Evolutionary conservation across 495 filamentous ascomycete genomes (phyloP), one percentile per base, ranked within the genome.

Genomic region (Penicillium canariense): DNA sequence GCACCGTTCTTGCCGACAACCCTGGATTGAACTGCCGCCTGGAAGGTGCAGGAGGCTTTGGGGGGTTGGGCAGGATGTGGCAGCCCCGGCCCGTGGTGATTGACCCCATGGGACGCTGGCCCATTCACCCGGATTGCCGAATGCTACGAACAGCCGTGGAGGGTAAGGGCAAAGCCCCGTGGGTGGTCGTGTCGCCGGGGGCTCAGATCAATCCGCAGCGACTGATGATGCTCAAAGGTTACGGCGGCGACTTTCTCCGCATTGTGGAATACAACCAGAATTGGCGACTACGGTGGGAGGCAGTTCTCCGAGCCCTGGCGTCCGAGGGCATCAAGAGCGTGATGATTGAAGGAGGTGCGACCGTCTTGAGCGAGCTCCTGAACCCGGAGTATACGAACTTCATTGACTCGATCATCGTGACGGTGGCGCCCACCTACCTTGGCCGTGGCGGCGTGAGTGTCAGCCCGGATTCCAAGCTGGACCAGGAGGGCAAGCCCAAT

Each of bases 301-400:
- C 73, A 34, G 76, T 96, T 20, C 68, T 94, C 10, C 66, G 69
- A 31, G 75, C 73, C 18, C 63, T 93, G 12, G 69, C 68, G 43
- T 69, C 70, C 7, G 76, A 87, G 52, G 86, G 86, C 0, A 72
- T 95, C 51, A 74, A 78, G 22, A 93, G 89, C 59, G 79, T 96
- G 25, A 96, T 96, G 91, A 78, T 96, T 34, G 91, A 96, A 69
- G 91, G 91, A 0, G 91, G 91, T 14, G 90, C 82, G 3, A 79
- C 78, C 17, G 82, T 96, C 43, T 86, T 96, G 59, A 89, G 88
- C 61, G 82, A 86, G 47, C 74, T 96, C 12, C 72, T 96, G 15
- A 73, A 76, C 31, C 69, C 75, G 14, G 77, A 81, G 48, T 84
- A 88, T 54, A 70, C 79, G n/a, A 64, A 68, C 39, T 74, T 91